Evolutionary conservation across 2,329 filamentous ascomycete genomes (phyloP).

Genomic region (Phialophora macrospora): DNA sequence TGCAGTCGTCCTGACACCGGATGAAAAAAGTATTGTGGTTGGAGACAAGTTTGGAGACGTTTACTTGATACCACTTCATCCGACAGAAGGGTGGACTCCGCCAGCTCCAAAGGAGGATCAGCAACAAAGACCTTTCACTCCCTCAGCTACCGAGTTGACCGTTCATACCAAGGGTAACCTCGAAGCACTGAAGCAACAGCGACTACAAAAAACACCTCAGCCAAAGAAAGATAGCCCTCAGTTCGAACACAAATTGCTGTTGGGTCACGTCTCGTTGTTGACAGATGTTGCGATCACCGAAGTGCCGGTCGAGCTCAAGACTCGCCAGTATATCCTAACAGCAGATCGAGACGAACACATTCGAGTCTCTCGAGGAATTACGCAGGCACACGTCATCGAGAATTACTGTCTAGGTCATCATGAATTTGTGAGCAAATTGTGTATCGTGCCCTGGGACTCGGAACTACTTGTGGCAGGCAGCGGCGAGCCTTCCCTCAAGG

Average conservation of each 20-base stretch:
- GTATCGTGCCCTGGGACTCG: slow-evolving; percentile 61
- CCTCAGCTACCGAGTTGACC: slow-evolving; percentile 62
- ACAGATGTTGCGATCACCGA: slow-evolving; percentile 70
- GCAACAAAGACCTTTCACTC: slow-evolving; percentile 50
- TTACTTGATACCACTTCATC: slow-evolving; percentile 78
- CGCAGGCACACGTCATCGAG: slow-evolving; percentile 87
- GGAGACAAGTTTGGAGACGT: slow-evolving; percentile 98
- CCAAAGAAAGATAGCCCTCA: slow-evolving; percentile 56
- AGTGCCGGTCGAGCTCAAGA: slow-evolving; percentile 48
- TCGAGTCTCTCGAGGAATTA: slow-evolving; percentile 77
- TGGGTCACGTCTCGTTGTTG: slow-evolving; percentile 95
- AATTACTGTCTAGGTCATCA: slow-evolving; percentile 85
- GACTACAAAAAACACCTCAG: slow-evolving; percentile 50
- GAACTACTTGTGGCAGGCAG: slow-evolving; percentile 82
- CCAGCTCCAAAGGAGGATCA: slow-evolving; percentile 41
- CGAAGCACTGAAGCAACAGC: slow-evolving; percentile 61
- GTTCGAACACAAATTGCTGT: slow-evolving; percentile 77
- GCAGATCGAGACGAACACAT: slow-evolving; percentile 82
- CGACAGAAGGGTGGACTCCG: slow-evolving; percentile 46
- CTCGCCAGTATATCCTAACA: slow-evolving; percentile 67
- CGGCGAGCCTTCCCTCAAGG: slow-evolving; percentile 75
- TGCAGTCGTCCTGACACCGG: slow-evolving; percentile 70
- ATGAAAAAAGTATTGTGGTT: slow-evolving; percentile 74
- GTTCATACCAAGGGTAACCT: slow-evolving; percentile 68
- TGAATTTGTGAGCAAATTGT: slow-evolving; percentile 80